Evolutionary conservation across 2,329 filamentous ascomycete species (phyloP).

Genomic region (Purpureocillium takamizusanense): DNA sequence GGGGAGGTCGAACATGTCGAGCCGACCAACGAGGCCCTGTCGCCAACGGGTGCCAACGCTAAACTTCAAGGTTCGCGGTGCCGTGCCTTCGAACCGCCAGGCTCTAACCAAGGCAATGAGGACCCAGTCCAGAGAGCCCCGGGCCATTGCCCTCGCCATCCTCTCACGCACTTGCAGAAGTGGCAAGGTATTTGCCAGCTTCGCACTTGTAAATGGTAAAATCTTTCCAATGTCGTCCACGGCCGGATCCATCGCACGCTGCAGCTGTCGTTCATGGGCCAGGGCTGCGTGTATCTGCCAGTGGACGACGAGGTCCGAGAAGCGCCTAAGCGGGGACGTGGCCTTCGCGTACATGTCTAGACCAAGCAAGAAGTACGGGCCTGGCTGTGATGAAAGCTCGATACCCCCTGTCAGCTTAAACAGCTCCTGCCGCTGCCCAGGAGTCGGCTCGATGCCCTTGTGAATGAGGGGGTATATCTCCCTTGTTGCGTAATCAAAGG

Average conservation of each 20-base stretch:
- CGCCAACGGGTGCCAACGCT: conserved; percentile 30
- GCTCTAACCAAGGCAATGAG: conserved; percentile 51
- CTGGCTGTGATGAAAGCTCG: conserved; percentile 42
- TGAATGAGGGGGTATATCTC: conserved; percentile 24
- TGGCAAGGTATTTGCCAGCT: conserved; percentile 37
- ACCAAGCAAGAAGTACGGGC: conserved; percentile 48
- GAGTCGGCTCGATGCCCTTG: conserved; percentile 22
- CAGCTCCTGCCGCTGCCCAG: conserved; percentile 18
- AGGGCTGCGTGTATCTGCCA: conserved; percentile 58
- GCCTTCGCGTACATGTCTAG: conserved; percentile 52
- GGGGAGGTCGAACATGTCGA: conserved; percentile 40
- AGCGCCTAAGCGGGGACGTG: conserved; percentile 59
- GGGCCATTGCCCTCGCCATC: conserved; percentile 33
- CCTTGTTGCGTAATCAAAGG: conserved; percentile 25
- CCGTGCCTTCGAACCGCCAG: conserved; percentile 43
- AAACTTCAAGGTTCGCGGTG: conserved; percentile 41
- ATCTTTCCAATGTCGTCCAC: conserved; percentile 22
- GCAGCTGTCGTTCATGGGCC: conserved; percentile 29
- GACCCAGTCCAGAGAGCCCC: conserved; percentile 43
- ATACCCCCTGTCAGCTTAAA: conserved; percentile 33
- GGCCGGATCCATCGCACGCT: conserved; percentile 14
- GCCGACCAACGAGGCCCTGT: conserved; percentile 27
- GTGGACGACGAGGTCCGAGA: conserved; percentile 52
- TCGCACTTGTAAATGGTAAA: conserved; percentile 34
- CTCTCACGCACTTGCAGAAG: conserved; percentile 44